phyloP scores from a whole-genome alignment of 1,284 basidiomycete genomes.

The Somion occarium region DNA sequence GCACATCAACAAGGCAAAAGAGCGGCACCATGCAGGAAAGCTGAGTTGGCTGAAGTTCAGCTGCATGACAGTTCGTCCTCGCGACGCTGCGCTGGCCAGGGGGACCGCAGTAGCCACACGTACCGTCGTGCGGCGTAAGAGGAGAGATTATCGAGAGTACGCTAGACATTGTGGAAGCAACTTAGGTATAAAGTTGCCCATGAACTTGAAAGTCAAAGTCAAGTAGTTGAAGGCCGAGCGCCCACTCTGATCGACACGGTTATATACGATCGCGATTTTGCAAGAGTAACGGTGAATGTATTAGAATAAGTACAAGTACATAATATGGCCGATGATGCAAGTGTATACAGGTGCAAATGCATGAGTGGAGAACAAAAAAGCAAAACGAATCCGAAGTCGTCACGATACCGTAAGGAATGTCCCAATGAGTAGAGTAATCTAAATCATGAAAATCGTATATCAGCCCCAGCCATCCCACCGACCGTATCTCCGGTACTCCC shows the following conservation, averaged over 20 bases:
- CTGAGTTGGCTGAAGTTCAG: constrained; percentile 30
- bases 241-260: too few species aligned
- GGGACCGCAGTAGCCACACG: constrained; percentile 40
- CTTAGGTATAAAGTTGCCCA: too few species aligned
- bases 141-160: constrained; percentile 19
- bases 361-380: constrained; percentile 10
- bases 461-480: constrained; percentile 84
- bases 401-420: neutral
- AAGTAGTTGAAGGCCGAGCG: too few species aligned
- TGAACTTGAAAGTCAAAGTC: too few species aligned
- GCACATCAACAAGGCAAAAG: neutral
- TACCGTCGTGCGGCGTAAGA: constrained; percentile 19
- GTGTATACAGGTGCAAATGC: constrained; percentile 17
- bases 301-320: too few species aligned
- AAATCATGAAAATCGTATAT: constrained; percentile 9
- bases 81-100: constrained; percentile 30
- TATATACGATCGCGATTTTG: too few species aligned
- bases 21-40: constrained; percentile 49
- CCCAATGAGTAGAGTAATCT: neutral
- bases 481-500: constrained; percentile 77
- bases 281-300: too few species aligned
- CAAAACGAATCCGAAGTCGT: constrained; percentile 7
- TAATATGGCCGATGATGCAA: constrained; percentile 12
- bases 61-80: constrained; percentile 31
- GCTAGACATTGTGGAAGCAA: constrained; percentile 1